Base-by-base conservation (phyloP, 1,139 yeast species). In the Taiozyma sp. region DNA sequence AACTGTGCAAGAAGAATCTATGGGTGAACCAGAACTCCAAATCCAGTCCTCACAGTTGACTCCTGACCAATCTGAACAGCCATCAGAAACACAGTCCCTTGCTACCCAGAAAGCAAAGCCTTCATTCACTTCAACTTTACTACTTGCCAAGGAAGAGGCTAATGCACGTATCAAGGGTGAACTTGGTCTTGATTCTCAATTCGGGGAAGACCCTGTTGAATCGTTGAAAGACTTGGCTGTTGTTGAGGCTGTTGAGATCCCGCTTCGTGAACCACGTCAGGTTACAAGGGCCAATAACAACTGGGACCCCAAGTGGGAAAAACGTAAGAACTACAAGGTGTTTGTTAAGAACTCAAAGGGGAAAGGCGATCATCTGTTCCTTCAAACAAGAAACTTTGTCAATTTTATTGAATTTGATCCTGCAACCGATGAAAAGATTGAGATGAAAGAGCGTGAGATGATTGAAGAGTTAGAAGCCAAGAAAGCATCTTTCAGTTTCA, bases 281-380 rank as follows among this genome's bases (percentile, higher is more conserved):
- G 43, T 34, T 8, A 22, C 34, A 40, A 3, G 28, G 24, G 39
- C 34, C 13, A 29, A 41, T 2, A 22, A 34, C 9, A 28, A 48
- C 8, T 49, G 57, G 54, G 51, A 55, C 44, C 53, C 55, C 1
- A 55, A 54, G 40, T 66, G 70, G 70, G 50, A 58, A 34, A 64
- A 63, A 1, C 56, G 74, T 10, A 70, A 66, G 51, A 70, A 71
- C 51, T 71, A 64, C 50, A 72, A 72, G 47, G 62, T 54, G 5
- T 72, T 72, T 58, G 63, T 62, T 2, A 72, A 71, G 51, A 57
- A 48, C 41, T 14, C 49, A 14, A 50, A 51, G 14, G 51, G 57
- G 4, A 55, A 19, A 8, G 36, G 28, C 4, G 30, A 57, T 45
- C 50, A 53, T 22, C 63, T 63, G 5, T 58, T 57, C 43, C 46